Base-by-base conservation (phyloP, 805 yeast species). In the Saccharomycopsis oosterbeekiorum region DNA sequence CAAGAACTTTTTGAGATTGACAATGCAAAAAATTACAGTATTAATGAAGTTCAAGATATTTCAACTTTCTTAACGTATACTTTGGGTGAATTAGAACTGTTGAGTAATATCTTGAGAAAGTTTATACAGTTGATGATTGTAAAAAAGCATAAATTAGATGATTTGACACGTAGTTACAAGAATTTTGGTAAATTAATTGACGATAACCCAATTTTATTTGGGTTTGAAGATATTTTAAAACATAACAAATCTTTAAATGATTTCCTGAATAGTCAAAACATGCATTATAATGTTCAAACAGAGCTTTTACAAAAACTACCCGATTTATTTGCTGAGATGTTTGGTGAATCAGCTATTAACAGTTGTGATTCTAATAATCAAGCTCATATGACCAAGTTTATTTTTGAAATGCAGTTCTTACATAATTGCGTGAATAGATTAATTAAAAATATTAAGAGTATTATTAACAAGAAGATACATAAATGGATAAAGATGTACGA, bases 401-500 rank as follows among this genome's bases (percentile, higher is more conserved):
- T 61, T 6, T 57, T 53, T 39, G 59, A 53, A 19, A 29, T 59
- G 14, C 65, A 40, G 53, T 34, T 9, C 57, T 63, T 59, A 67
- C 67, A 47, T 58, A 62, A 29, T 37, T 59, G 65, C 40, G 55
- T 24, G 14, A 66, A 61, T 4, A 72, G 73, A 60, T 67, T 80
- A 39, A 63, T 71, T 8, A 59, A 60, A 9, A 69, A 70, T 21
- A 70, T 76, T 8, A 70, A 72, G 19, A 64, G 64, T n/a, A 64
- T 79, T 54, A 60, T 78, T 6, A 66, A 66, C 19, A 67, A 60
- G 4, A 75, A 75, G 60, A 70, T 80, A 3, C 69, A 70, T 37
- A 70, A 67, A 50, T 80, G 84, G 84, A 76, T 82, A 78, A 74
- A 70, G 55, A 59, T 72, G 8, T 76, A 75, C 59, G 77, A 77